Base-by-base conservation (phyloP, 2,329 filamentous ascomycete species). In the Penicillium sp. region DNA sequence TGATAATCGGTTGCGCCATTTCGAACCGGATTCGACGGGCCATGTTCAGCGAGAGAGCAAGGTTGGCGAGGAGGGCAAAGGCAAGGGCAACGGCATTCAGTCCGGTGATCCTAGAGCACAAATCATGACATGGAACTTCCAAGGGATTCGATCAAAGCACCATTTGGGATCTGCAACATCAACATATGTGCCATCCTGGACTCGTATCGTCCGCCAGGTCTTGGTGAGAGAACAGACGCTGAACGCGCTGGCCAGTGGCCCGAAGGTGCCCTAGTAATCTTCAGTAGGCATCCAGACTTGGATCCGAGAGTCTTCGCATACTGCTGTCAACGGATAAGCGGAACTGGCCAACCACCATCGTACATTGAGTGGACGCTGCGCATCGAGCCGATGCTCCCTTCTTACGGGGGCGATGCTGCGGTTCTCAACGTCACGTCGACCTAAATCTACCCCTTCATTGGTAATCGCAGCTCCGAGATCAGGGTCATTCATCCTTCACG, bases 261-360 rank as follows among this genome's bases (percentile, higher is more conserved):
- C 73, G 48, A 76, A 74, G 0, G 73, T 76, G 30, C 66, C 66
- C 54, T 59, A 15, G 35, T 5, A 9, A 5, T 22, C 18, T 5
- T 22, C 18, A 22, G 18, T 22, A 22, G 5, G 18, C 10, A 32
- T 38, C 44, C 14, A 40, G 37, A 14, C 22, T n/a, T n/a, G 22
- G 22, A 11, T 25, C 29, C 4, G 4, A 6, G 10, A 32, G 31
- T 8, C 7, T 6, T 15, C 26, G 32, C 59, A 25, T 50, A 62
- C 61, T 13, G 76, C 76, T 23, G 78, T 62, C 2, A 80, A 61
- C 10, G 77, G 77, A 49, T 72, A 74, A 20, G 70, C 74, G 6
- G 76, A 79, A 13, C 72, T 76, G 2, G 75, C 75, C 51, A 79
- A 74, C 76, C 76, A 80, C 75, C 75, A 80, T 38, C 69, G 46